Evolutionary conservation across 352 stramenopile genomes (phyloP).

Genomic region (Phytophthora melonis): DNA sequence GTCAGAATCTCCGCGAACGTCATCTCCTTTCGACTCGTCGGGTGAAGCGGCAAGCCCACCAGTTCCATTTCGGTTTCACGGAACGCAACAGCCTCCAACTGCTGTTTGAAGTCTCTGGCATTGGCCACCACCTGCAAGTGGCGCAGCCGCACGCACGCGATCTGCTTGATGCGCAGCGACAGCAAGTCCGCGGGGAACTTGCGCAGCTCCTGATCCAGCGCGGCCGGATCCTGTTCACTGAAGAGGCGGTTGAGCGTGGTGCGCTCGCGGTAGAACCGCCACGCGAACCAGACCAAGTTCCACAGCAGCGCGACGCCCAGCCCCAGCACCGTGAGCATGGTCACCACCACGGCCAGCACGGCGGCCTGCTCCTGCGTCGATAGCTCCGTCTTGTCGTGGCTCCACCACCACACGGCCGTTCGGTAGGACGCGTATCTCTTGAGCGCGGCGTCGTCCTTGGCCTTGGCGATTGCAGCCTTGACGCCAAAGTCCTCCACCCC

Average conservation of each 20-base stretch:
- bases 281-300: constrained; percentile 54
- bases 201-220: constrained; percentile 43
- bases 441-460: constrained; percentile 16
- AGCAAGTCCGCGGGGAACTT: constrained; percentile 44
- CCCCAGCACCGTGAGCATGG: constrained; percentile 46
- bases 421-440: constrained; percentile 37
- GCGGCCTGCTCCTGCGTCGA: constrained; percentile 65
- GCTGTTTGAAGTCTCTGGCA: constrained; percentile 43
- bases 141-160: constrained; percentile 54
- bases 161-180: constrained; percentile 57
- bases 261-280: constrained; percentile 54
- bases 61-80: constrained; percentile 51
- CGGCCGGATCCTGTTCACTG: constrained; percentile 24
- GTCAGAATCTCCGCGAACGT: constrained; percentile 71
- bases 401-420: constrained; percentile 59
- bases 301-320: constrained; percentile 47
- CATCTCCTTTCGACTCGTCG: constrained; percentile 55
- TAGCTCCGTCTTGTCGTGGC: constrained; percentile 55
- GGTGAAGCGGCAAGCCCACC: constrained; percentile 43
- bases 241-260: constrained; percentile 57
- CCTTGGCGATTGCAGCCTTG: constrained; percentile 10
- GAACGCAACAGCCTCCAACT: constrained; percentile 53
- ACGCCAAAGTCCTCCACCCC: constrained; percentile 20
- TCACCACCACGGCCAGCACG: constrained; percentile 66
- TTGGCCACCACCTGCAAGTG: constrained; percentile 55